These are phyloP conservation scores for Cladochytrium replicatum DNA, from an alignment of 192 early-diverging fungal genomes.

Conservation along the genomic window DNA sequence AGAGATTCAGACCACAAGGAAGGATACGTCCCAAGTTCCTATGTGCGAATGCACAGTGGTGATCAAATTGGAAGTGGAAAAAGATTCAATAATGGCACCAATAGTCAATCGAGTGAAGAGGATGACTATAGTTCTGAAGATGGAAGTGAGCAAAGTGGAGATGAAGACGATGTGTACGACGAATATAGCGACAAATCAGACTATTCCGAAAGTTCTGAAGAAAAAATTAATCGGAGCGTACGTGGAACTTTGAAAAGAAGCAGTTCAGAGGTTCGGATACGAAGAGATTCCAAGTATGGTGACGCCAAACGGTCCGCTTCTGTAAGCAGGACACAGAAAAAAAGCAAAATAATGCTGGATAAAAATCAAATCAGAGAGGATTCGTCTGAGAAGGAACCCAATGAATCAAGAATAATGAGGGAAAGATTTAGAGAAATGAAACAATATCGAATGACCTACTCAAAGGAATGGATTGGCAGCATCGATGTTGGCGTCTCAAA, in stretches of 20 bases:
- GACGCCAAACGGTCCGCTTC: not conserved
- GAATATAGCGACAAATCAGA: not conserved
- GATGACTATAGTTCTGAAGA: not conserved
- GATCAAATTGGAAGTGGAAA: conserved; percentile 1
- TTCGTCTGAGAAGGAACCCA: not conserved
- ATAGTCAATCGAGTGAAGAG: conserved; percentile 1
- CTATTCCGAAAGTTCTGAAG: not conserved
- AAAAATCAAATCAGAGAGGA: not conserved
- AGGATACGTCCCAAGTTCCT: conserved; percentile 34
- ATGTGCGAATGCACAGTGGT: conserved; percentile 20
- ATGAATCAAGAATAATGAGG: conserved; percentile 8
- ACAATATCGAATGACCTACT: conserved; percentile 1
- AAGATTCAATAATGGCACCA: not conserved
- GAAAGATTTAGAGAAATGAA: conserved; percentile 7
- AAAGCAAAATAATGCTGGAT: not conserved
- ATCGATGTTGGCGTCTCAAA: too few relatives aligned
- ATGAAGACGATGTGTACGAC: not conserved
- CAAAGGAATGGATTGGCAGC: too few relatives aligned
- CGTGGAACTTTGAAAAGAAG: not conserved
- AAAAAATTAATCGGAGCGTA: not conserved
- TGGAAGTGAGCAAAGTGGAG: not conserved
- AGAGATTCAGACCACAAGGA: conserved; percentile 2
- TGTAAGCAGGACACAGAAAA: not conserved
- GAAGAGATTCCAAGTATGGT: conserved; percentile 4
- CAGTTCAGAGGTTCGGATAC: conserved; percentile 2